Evolutionary conservation across 192 early-diverging fungal species (phyloP).

Genomic region (Lunasporangiospora selenospora): DNA sequence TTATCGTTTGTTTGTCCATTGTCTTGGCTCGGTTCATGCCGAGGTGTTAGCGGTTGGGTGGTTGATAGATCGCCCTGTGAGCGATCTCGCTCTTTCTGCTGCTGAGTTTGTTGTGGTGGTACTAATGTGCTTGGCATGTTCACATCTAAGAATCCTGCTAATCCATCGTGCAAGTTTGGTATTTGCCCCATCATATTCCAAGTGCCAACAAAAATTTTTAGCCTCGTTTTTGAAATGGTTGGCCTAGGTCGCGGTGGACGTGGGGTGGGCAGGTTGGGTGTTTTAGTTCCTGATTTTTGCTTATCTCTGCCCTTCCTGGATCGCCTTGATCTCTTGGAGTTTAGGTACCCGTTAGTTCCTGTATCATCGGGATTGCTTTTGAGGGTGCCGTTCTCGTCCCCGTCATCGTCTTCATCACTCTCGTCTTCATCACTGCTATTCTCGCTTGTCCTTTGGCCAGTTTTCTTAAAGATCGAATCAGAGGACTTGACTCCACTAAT

Average conservation of each 20-base stretch:
- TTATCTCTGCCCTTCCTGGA: neutral
- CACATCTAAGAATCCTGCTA: slow-evolving; percentile 46
- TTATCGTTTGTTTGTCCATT: too few species aligned
- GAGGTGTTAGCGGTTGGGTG: too few species aligned
- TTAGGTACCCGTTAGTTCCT: too few species aligned
- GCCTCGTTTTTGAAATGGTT: slow-evolving; percentile 44
- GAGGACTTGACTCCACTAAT: neutral
- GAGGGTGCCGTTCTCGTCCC: too few species aligned
- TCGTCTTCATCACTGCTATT: too few species aligned
- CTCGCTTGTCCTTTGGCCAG: too few species aligned
- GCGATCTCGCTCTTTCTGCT: neutral
- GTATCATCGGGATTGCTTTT: too few species aligned
- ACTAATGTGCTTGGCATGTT: neutral
- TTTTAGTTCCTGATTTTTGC: neutral
- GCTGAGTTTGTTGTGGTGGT: neutral
- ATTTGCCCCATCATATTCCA: slow-evolving; percentile 64
- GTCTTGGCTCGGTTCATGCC: too few species aligned
- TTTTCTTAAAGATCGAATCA: too few species aligned
- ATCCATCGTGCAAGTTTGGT: slow-evolving; percentile 32
- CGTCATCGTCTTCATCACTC: too few species aligned
- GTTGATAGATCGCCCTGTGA: too few species aligned
- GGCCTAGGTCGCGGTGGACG: slow-evolving; percentile 19
- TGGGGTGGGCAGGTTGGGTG: neutral
- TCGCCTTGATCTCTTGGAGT: neutral
- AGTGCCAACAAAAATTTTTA: slow-evolving; percentile 63